Base-by-base conservation (phyloP, 768 basidiomycete species). In the Panellus pusillus region DNA sequence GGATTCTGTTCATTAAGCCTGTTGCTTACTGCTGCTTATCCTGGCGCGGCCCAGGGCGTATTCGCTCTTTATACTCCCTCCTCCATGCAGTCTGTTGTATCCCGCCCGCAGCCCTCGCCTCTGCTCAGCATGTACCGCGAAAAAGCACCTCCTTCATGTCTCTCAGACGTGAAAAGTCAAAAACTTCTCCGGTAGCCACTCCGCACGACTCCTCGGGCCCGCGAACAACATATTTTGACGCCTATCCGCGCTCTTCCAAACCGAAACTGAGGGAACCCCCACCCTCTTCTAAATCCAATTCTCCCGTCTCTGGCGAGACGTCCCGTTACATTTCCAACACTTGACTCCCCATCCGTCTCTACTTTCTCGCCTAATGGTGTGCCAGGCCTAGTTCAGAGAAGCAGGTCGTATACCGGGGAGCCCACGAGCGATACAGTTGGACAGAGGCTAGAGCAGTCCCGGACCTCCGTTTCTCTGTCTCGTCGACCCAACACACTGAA, bases 401-500 rank as follows among this genome's bases (percentile, higher is more conserved):
- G 75, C 15, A 78, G 83, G 35, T 83, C 83, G 27, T 76, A 77
- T 47, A 83, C 83, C 11, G 83, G 84, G 8, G 68, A 52, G 68
- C 72, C 29, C 29, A 41, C 5, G 47, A 50, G 27, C 51, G 47
- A 20, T 49, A 49, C 24, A 73, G 71, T 57, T 79, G 80, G 77
- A 68, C 75, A 53, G 70, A 75, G 15, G 32, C 64, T 31, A 61
- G 75, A 47, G 61, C 77, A 47, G 72, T 79, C 59, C 78, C 83
- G 42, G 72, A 80, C 62, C 71, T 82, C 51, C 78, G 82, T 56
- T 79, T 83, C 66, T 91, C 89, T 44, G 82, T 81, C 46, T 82
- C 86, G 2, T 89, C 87, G 0, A 84, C 83, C 28, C 77, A 82
- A 44, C 78, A 84, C n/a, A 76, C 80, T 5, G 89, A 86, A 62